Percentiles rank a stretch among this genome's conserved stretches.
Evolutionary conservation across 257 asterid genomes (phyloP).

Genomic region (Scutellaria baicalensis): DNA sequence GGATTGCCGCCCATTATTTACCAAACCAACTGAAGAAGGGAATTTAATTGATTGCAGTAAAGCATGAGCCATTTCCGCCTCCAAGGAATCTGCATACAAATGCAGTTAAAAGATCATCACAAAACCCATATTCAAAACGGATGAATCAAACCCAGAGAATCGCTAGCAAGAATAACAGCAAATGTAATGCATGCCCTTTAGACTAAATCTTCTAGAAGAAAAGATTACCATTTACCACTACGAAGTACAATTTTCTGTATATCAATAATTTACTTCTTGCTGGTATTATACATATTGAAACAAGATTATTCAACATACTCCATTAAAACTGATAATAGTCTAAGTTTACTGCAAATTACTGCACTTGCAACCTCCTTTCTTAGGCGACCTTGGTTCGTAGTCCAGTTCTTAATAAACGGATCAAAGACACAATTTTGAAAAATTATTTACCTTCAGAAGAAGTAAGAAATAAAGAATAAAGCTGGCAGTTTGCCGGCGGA

Average conservation of each 20-base stretch:
- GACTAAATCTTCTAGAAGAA: not conserved
- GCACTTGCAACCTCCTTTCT: no score
- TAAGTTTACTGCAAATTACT: no score
- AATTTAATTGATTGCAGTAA: conserved; percentile 59
- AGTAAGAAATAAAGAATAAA: no score
- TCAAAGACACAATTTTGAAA: no score
- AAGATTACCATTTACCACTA: not conserved
- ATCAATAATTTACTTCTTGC: no score
- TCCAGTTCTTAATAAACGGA: no score
- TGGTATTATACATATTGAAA: no score
- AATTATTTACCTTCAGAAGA: no score
- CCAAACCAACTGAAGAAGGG: conserved; percentile 50
- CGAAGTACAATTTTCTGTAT: not conserved
- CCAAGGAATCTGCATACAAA: conserved; percentile 28
- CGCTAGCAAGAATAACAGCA: not conserved
- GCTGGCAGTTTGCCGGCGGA: not conserved
- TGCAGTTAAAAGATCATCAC: not conserved
- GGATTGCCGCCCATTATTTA: conserved; percentile 35
- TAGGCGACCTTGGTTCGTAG: no score
- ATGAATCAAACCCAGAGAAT: not conserved
- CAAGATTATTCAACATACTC: no score
- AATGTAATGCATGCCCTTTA: not conserved
- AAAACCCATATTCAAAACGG: not conserved
- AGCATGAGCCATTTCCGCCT: conserved; percentile 61
- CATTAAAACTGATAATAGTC: no score